Evolutionary conservation across 2,329 filamentous ascomycete genomes (phyloP).

Genomic region (Venturia nashicola): DNA sequence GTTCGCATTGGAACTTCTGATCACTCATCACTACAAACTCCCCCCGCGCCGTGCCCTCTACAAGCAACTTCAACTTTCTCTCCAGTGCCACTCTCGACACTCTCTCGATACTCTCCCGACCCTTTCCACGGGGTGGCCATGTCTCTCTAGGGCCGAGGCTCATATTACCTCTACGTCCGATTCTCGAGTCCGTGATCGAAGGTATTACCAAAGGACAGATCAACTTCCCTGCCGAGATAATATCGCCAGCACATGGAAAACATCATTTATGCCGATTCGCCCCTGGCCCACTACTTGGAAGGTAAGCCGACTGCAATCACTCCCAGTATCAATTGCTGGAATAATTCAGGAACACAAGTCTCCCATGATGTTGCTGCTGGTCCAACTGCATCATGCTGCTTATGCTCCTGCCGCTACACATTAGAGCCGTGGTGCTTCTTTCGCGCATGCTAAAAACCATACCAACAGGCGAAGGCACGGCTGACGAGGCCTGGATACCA

Average conservation of each 20-base stretch:
- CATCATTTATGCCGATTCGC: conserved; percentile 74
- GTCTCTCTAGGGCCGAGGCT: not conserved
- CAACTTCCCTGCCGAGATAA: not conserved
- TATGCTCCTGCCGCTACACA: conserved; percentile 10
- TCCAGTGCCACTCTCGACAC: not conserved
- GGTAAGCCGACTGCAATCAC: conserved; percentile 39
- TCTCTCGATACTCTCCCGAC: no score
- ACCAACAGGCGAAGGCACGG: conserved; percentile 6
- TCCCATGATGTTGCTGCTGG: conserved; percentile 9
- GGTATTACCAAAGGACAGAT: not conserved
- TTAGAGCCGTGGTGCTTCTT: conserved; percentile 7
- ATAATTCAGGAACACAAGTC: not conserved
- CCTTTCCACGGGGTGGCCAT: not conserved
- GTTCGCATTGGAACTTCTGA: no score
- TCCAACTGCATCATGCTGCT: conserved; percentile 10
- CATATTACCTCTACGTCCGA: not conserved
- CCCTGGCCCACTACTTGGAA: conserved; percentile 80
- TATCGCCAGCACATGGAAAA: conserved; percentile 55
- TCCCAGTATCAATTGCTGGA: conserved; percentile 5
- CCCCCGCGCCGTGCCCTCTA: not conserved
- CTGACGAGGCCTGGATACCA: conserved; percentile 7
- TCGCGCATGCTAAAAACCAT: conserved; percentile 5
- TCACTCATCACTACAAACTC: no score
- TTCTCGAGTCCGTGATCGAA: not conserved
- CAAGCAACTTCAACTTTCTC: not conserved